Base-by-base conservation (phyloP, 805 yeast genomes). In the Starmerella stigmatis region DNA sequence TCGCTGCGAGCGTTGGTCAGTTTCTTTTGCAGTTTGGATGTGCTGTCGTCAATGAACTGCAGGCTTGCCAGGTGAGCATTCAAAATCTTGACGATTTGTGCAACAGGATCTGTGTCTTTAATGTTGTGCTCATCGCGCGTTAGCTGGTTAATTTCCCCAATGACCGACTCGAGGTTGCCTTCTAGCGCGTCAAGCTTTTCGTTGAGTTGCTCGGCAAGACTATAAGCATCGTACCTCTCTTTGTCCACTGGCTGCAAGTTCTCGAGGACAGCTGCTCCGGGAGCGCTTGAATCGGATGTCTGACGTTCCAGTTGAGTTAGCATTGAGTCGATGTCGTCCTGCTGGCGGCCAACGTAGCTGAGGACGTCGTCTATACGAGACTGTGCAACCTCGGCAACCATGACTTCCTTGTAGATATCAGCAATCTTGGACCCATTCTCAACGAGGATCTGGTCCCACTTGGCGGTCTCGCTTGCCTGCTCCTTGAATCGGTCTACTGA, bases 1-100 rank as follows among this genome's bases (percentile, higher is more conserved):
- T 46, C 45, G 11, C 51, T 20, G 38, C 53, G 54, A 5, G 50
- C 53, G 27, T 54, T 49, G 16, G 43, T 74, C 48, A 92, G 62
- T 62, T 84, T 81, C 29, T 74, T 72, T 60, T 81, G 84, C 55
- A 92, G 69, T 20, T 68, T 67, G 16, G 71, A 71, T 43, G 94
- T 85, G 51, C 79, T 75, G 50, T 72, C 73, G 59, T 92, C 95
- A 46, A 92, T 75, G 71, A 88, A 86, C 60, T 79, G 86, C 64
- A 92, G 72, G 51, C 94, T 85, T 50, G 88, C 92, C 63, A 92
- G 68, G 62, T 92, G 97, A 37, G 85, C 76, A 60, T 89, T 88
- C 59, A 92, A 72, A 51, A 92, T 70, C 61, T 78, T 80, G 25
- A 92, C 80, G 50, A 89, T 75, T 45, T 65, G 69, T 2, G 70